Evolutionary conservation across 2,329 filamentous ascomycete species (phyloP), one percentile per base, ranked within the genome.

Genomic region (Lachnellula cervina): DNA sequence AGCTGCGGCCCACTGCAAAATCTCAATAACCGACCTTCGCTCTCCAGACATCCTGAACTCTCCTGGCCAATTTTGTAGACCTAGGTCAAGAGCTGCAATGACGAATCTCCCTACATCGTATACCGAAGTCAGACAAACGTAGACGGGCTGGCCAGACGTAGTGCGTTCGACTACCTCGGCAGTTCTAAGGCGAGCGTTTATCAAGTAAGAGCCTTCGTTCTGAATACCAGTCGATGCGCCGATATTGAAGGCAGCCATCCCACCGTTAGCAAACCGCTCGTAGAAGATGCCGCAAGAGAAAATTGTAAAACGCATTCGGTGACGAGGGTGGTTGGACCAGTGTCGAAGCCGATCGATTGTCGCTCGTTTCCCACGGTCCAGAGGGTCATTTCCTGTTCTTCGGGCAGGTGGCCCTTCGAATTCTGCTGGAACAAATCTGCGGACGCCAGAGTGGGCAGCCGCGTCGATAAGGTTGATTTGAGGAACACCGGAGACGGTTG

Each of bases 211-310:
- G 5, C 86, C 86, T 60, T 85, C 80, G 35, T 62, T 58, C 8
- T 74, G 72, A 21, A 83, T 73, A 17, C 79, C 77, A 43, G 77
- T 78, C n/a, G 77, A 76, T 6, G 68, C 58, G 0, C 86, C 86
- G 47, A 90, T 83, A 35, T 77, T 74, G 52, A 82, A 77, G 17
- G 76, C 73, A 13, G 76, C 75, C 56, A 91, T 77, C 0, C 88
- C 88, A 3, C 81, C 82, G 0, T 83, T 84, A 19, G 82, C 82
- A 64, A 91, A 90, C 0, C 87, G 77, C 67, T 91, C 88, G 75
- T 90, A 91, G 61, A 91, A 83, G 32, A 90, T 71, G 19, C 88
- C 88, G 63, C 88, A 91, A 0, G 84, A 81, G 70, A 91, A 90
- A 25, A 84, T 76, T 0, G 87, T 90, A 58, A 80, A 88, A 43